These are phyloP conservation scores for Helianthus tuberosus DNA, from an alignment of 129 eudicot species.

Conservation along the genomic window DNA sequence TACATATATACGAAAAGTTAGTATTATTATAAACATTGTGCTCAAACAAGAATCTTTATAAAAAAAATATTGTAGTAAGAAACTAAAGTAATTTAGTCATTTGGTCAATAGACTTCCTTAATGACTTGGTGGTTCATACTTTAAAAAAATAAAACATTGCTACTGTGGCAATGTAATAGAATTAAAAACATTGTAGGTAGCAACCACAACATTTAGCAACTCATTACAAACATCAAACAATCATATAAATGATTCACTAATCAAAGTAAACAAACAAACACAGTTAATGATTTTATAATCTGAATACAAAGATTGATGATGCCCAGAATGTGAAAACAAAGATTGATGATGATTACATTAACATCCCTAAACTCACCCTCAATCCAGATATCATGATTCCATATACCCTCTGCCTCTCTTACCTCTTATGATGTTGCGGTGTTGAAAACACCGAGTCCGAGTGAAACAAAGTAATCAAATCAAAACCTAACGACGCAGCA, in stretches of 20 bases:
- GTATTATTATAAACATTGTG: too few relatives aligned
- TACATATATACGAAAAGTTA: too few relatives aligned
- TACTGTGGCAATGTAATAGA: too few relatives aligned
- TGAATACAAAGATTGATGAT: neutral
- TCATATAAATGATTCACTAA: neutral
- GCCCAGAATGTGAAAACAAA: neutral
- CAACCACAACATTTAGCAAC: too few relatives aligned
- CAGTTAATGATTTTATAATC: neutral
- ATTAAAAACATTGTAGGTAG: too few relatives aligned
- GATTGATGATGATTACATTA: neutral
- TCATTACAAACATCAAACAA: neutral
- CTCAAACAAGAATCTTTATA: too few relatives aligned
- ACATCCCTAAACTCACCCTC: neutral
- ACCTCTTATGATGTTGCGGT: neutral
- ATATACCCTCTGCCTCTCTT: neutral
- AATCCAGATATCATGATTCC: neutral
- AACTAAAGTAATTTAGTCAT: too few relatives aligned
- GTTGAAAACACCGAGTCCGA: neutral
- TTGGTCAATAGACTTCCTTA: too few relatives aligned
- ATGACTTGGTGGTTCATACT: too few relatives aligned
- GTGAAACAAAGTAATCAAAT: neutral
- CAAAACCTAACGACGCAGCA: neutral
- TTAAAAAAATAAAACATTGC: too few relatives aligned
- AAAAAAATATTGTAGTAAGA: too few relatives aligned
- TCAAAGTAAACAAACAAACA: neutral